Percentiles rank a stretch among this genome's conserved stretches.
phyloP scores from a whole-genome alignment of 805 yeast genomes.

The Starmerella roubikii region DNA sequence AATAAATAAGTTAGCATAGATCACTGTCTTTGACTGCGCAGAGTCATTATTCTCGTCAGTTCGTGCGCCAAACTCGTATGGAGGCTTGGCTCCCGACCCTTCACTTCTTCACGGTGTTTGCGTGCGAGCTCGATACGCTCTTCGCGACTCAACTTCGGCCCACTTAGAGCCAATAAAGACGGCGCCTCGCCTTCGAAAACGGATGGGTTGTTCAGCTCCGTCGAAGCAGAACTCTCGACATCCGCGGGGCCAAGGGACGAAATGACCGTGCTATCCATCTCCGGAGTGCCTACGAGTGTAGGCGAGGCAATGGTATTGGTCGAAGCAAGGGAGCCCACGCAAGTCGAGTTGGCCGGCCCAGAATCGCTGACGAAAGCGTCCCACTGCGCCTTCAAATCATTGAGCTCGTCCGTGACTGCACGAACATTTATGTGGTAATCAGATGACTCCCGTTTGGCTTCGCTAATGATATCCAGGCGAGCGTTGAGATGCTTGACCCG shows the following conservation, averaged over 20 bases:
- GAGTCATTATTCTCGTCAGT: conserved; percentile 1
- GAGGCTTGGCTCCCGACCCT: neutral
- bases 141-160: conserved; percentile 10
- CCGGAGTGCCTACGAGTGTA: conserved; percentile 10
- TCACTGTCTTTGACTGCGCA: too few relatives aligned
- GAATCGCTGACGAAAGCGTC: neutral
- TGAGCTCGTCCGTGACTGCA: conserved; percentile 11
- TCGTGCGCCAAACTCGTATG: neutral
- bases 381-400: conserved; percentile 6
- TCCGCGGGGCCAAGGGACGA: neutral
- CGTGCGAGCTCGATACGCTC: conserved; percentile 13
- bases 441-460: conserved; percentile 1
- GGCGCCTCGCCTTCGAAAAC: conserved; percentile 13
- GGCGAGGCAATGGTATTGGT: conserved; percentile 3
- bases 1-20: too few relatives aligned
- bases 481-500: conserved; percentile 17
- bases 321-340: too few relatives aligned
- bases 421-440: conserved; percentile 7
- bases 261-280: neutral
- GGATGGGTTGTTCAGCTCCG: neutral
- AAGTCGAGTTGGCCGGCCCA: neutral
- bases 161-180: neutral
- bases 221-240: neutral
- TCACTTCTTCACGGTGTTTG: neutral
- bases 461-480: conserved; percentile 16